phyloP scores from a whole-genome alignment of 1,284 basidiomycete genomes.

The Melampsora larici-populina region DNA sequence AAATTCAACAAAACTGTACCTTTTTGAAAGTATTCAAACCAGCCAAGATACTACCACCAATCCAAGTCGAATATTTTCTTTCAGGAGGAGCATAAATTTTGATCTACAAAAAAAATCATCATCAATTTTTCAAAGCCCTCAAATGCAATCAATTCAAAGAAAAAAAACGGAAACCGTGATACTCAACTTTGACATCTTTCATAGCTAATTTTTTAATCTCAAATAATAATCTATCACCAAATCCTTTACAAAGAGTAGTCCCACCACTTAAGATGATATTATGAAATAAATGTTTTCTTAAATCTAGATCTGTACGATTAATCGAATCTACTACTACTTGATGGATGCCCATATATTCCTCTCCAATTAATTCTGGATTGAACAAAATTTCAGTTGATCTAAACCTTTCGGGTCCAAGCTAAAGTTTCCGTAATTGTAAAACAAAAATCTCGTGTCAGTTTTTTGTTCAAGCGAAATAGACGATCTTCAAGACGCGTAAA shows the following conservation, averaged over 20 bases:
- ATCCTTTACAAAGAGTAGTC: slow-evolving; percentile 88
- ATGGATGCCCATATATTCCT: slow-evolving; percentile 94
- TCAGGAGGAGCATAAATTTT: slow-evolving; percentile 99
- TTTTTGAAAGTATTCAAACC: slow-evolving; percentile 97
- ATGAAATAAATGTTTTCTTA: slow-evolving; percentile 89
- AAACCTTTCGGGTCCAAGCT: slow-evolving; percentile 94
- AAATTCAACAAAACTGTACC: slow-evolving; percentile 58
- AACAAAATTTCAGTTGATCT: slow-evolving; percentile 96
- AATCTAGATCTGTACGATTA: slow-evolving; percentile 73
- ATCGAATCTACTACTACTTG: slow-evolving; percentile 64
- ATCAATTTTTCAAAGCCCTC: not conserved
- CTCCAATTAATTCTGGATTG: slow-evolving; percentile 92
- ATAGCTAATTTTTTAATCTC: slow-evolving; percentile 96
- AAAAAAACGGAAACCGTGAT: not conserved
- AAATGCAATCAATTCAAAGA: not conserved
- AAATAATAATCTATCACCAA: slow-evolving; percentile 89
- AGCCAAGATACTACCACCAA: slow-evolving; percentile 92
- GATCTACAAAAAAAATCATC: slow-evolving; percentile 58
- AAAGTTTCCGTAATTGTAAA: slow-evolving; percentile 14
- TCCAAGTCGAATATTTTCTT: slow-evolving; percentile 99
- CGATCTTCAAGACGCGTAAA: slow-evolving; percentile 22
- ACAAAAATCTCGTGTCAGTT: slow-evolving; percentile 29
- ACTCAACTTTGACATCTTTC: slow-evolving; percentile 75
- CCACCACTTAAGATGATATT: slow-evolving; percentile 97
- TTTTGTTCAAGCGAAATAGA: not conserved